Conservation (phyloP, 495 filamentous ascomycete genomes). For the Aspergillus avenaceus region DNA sequence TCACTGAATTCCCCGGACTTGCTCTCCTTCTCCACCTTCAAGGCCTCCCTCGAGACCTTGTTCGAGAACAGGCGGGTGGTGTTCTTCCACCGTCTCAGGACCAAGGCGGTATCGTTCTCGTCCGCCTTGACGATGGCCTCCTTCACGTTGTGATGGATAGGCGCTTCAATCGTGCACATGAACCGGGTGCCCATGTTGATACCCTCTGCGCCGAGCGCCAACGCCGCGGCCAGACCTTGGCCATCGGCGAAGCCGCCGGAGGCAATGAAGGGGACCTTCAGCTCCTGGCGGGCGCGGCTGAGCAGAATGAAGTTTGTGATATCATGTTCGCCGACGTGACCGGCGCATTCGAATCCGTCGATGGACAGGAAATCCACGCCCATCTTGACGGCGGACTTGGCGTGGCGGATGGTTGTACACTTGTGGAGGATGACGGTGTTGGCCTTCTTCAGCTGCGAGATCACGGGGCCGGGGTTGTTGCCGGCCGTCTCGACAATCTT, state of each 20-base stretch:
- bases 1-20: constrained; percentile 86
- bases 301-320: constrained; percentile 98
- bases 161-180: constrained; percentile 88
- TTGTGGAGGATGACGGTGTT: constrained; percentile 85
- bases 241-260: constrained; percentile 95
- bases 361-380: constrained; percentile 96
- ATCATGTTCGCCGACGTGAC: constrained; percentile 91
- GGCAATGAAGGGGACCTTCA: constrained; percentile 89
- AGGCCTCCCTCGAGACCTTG: constrained; percentile 74
- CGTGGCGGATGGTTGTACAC: constrained; percentile 94
- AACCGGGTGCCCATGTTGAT: constrained; percentile 95
- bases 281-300: constrained; percentile 75
- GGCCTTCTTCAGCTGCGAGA: constrained; percentile 79
- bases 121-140: constrained; percentile 81
- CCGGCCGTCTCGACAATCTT: constrained; percentile 95
- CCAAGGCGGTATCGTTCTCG: constrained; percentile 86
- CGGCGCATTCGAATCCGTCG: constrained; percentile 96
- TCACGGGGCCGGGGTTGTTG: constrained; percentile 89
- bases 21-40: constrained; percentile 82
- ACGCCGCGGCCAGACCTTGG: constrained; percentile 87
- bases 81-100: constrained; percentile 90
- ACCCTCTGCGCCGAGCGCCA: constrained; percentile 86
- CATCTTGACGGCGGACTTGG: constrained; percentile 85
- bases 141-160: constrained; percentile 92
- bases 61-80: constrained; percentile 86